Evolutionary conservation across 352 stramenopile species (phyloP).

Genomic region (Globisporangium cystogenes): DNA sequence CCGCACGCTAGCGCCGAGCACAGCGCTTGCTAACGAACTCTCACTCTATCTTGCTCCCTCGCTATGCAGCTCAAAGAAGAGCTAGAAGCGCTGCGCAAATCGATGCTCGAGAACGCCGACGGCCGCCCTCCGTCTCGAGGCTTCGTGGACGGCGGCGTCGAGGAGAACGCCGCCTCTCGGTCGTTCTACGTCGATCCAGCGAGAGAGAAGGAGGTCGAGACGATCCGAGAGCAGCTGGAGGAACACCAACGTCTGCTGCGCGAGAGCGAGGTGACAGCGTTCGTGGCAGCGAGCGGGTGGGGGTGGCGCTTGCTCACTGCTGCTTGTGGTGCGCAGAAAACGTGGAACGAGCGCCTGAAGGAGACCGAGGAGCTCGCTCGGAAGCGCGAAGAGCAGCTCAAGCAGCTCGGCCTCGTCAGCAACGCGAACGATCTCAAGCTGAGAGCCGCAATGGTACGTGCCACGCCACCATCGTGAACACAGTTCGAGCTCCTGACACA

Average conservation of each 20-base stretch:
- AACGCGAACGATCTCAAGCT: conserved; percentile 52
- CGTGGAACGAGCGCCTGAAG: conserved; percentile 71
- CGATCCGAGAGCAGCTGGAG: conserved; percentile 69
- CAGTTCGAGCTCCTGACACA: not conserved
- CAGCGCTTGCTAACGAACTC: not conserved
- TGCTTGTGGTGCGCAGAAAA: conserved; percentile 40
- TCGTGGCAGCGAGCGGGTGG: not conserved
- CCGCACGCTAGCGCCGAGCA: not conserved
- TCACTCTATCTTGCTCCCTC: too few relatives aligned
- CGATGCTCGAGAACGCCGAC: conserved; percentile 65
- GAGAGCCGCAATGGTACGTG: conserved; percentile 37
- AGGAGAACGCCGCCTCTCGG: conserved; percentile 17
- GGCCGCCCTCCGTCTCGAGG: conserved; percentile 46
- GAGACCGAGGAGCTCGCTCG: conserved; percentile 79
- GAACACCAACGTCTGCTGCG: conserved; percentile 67
- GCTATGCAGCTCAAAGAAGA: conserved; percentile 65
- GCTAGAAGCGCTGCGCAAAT: conserved; percentile 55
- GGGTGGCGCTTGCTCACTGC: not conserved
- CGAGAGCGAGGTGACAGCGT: conserved; percentile 55
- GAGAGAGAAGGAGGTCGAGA: conserved; percentile 48
- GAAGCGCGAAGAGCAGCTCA: conserved; percentile 76
- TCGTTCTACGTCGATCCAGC: conserved; percentile 29
- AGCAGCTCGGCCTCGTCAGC: conserved; percentile 54
- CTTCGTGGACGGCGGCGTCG: conserved; percentile 11
- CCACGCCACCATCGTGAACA: not conserved